Base-by-base conservation (phyloP, 2,329 filamentous ascomycete species). In the Pseudocercospora vitis region DNA sequence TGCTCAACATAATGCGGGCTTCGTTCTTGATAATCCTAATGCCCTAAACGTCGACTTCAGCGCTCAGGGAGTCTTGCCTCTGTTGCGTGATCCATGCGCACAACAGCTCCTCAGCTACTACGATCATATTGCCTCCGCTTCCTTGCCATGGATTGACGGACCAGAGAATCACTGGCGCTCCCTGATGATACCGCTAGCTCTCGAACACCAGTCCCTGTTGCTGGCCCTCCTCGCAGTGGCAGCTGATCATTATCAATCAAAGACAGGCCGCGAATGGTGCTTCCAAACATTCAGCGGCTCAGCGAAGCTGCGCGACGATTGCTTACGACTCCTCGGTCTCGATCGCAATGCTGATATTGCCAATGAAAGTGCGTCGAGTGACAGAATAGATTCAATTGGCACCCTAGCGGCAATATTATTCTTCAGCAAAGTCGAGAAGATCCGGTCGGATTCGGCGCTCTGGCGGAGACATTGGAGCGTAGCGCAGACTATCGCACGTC, bases 381-480 rank as follows among this genome's bases (percentile, higher is more conserved):
- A 26, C 19, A 16, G 31, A 4, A 23, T 18, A 3, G 16, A 29
- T 33, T 48, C 45, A 1, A 48, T 31, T 24, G 51, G 45, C 3
- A 35, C 49, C 24, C 45, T 53, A 9, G 51, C 44, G 19, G 32
- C 51, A 9, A 53, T 44, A 23, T 28, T 53, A n/a, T 44, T 29
- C 16, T 37, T 53, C n/a, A 48, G 51, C 28, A 53, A 53, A 42
- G n/a, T 53, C 8, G 51, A 53, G 26, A 53, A 48, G 51, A 39
- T 53, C 14, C 14, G 37, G 11, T 53, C 45, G 4, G 51, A 53
- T n/a, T 48, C 44, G 16, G 51, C 32, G n/a, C 28, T 53, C 11
- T 53, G 51, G 51, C 51, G 51, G 5, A 45, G 48, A n/a, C 51
- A 53, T 32, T 53, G 51, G 51, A 53, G 44, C 24, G 51, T 45